Evolutionary conservation across 2,329 filamentous ascomycete genomes (phyloP), one percentile per base, ranked within the genome.

Genomic region (Pseudocercospora vitis): DNA sequence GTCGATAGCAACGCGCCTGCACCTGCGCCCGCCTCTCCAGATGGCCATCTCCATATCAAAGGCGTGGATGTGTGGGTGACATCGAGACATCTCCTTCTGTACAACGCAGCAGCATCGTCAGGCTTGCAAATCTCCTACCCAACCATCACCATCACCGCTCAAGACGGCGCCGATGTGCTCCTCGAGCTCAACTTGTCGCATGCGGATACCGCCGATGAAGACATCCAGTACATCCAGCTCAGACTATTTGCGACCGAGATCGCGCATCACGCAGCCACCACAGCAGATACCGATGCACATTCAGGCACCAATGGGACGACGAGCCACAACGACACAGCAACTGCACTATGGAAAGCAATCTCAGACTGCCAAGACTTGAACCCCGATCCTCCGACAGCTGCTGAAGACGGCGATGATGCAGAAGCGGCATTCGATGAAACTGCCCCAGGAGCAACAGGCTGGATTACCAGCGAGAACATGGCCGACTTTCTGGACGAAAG

Each of bases 381-480:
- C 65, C 88, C 88, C 0, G 87, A 91, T 62, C 83, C 84, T 0
- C 74, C 76, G n/a, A 26, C 29, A 14, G 74, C 76, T 7, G 81
- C 78, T 2, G 66, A 65, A 8, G 81, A 79, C 9, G 72, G 69
- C 0, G 82, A 82, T 1, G 82, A 80, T 1, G 77, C 67, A 16
- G 52, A 48, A 5, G 74, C 71, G 9, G 62, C 58, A 4, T 70
- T 71, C 39, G 68, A 69, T 29, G 71, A 78, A n/a, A 83, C 84
- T 0, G 81, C 88, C 70, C 86, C 88, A 0, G 87, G 88, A 1
- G 89, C 87, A 46, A 82, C 82, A 0, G 88, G 88, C 0, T 92
- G 88, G 88, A 91, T 97, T 67, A 97, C 92, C 12, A 88, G 89
- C 7, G 92, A 96, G 52, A 97, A 96, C 65, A 85, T 95, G 69